Evolutionary conservation across 768 basidiomycete genomes (phyloP).

Genomic region (Termitomyces heimii): DNA sequence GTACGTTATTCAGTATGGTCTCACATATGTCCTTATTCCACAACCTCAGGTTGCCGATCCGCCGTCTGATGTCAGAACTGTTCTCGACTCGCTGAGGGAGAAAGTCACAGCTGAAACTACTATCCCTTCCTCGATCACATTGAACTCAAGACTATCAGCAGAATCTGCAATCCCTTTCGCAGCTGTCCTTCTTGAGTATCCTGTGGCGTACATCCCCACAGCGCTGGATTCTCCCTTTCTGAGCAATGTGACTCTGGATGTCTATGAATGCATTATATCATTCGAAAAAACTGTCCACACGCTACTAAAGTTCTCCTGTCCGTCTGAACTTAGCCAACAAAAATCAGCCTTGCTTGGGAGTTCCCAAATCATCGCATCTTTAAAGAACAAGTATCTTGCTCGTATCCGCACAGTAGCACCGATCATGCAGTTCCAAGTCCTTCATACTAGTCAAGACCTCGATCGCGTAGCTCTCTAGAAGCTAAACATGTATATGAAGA

Average conservation of each 20-base stretch:
- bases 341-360: conserved; percentile 16
- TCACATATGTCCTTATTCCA: not conserved
- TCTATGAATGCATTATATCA: conserved; percentile 39
- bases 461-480: conserved; percentile 44
- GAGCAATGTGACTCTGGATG: conserved; percentile 38
- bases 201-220: conserved; percentile 42
- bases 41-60: conserved; percentile 12
- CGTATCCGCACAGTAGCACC: conserved; percentile 21
- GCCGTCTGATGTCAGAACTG: conserved; percentile 9
- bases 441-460: conserved; percentile 28
- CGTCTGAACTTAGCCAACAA: conserved; percentile 22
- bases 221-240: conserved; percentile 31
- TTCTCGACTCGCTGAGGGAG: conserved; percentile 8
- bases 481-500: not conserved
- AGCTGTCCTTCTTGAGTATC: conserved; percentile 56
- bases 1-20: conserved; percentile 2
- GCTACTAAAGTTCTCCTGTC: conserved; percentile 56
- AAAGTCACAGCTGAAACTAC: not conserved
- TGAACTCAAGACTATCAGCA: conserved; percentile 21
- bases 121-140: conserved; percentile 17
- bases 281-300: conserved; percentile 20
- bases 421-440: conserved; percentile 19
- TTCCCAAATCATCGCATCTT: conserved; percentile 19
- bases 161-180: conserved; percentile 44
- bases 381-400: conserved; percentile 27